These are phyloP conservation scores for Diphasiastrum complanatum DNA, from an alignment of 83 land plant genomes.

Conservation along the genomic window DNA sequence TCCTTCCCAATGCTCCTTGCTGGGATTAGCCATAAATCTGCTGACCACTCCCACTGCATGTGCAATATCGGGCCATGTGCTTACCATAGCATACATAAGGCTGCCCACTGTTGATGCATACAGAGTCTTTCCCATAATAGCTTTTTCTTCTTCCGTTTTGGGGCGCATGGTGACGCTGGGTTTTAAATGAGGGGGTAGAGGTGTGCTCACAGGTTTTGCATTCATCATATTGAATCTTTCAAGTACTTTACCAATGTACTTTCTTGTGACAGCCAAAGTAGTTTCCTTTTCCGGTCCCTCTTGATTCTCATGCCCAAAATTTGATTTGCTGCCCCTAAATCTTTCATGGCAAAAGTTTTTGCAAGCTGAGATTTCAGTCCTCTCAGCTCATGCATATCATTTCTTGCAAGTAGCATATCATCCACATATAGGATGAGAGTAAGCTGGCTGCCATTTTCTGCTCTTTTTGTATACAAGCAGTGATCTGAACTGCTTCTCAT, in stretches of 20 bases:
- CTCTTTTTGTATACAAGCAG: conserved; percentile 17
- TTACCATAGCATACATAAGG: conserved; percentile 30
- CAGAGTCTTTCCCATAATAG: conserved; percentile 9
- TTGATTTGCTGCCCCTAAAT: conserved; percentile 19
- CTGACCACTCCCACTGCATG: conserved; percentile 17
- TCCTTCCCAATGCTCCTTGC: conserved; percentile 11
- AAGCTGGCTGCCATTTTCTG: not conserved
- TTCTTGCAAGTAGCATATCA: conserved; percentile 19
- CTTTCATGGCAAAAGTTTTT: conserved; percentile 6
- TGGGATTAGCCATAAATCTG: conserved; percentile 9
- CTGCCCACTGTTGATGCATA: conserved; percentile 19
- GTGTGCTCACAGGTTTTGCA: conserved; percentile 7
- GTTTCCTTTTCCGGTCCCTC: not conserved
- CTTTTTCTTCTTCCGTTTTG: not conserved
- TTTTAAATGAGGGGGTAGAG: not conserved
- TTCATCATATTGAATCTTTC: conserved; percentile 14
- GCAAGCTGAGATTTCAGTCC: conserved; percentile 6
- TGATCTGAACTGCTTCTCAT: conserved; percentile 14
- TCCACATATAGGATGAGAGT: conserved; percentile 21
- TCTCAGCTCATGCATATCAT: conserved; percentile 2
- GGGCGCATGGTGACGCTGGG: not conserved
- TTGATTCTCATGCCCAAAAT: conserved; percentile 21
- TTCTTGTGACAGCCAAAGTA: conserved; percentile 13
- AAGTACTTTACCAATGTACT: conserved; percentile 18
- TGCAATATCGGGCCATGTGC: conserved; percentile 5